Percentiles rank a stretch among this genome's conserved stretches.
Conservation (phyloP, 345 rosid genomes). For the Arabidopsis arenosa region DNA sequence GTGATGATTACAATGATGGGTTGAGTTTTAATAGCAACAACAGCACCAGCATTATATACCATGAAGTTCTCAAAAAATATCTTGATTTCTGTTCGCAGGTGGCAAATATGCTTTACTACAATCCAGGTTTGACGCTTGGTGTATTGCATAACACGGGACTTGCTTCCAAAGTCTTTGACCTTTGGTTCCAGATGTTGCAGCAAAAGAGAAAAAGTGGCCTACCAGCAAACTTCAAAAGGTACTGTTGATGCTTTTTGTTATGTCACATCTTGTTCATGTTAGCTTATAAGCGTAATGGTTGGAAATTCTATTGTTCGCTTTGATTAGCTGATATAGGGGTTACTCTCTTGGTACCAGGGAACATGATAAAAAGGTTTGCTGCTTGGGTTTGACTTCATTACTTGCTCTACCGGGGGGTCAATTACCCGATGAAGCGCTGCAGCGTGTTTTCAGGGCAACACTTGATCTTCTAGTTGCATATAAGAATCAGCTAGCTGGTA, state of each 20-base stretch:
- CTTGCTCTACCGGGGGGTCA: slow-evolving; percentile 86
- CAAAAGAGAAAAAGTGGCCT: slow-evolving; percentile 88
- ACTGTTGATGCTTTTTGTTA: slow-evolving; percentile 7
- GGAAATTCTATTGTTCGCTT: slow-evolving; percentile 3
- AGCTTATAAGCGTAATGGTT: background rate
- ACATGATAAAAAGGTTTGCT: slow-evolving; percentile 96
- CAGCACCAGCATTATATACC: slow-evolving; percentile 5
- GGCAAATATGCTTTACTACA: slow-evolving; percentile 94
- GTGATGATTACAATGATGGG: slow-evolving; percentile 22
- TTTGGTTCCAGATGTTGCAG: slow-evolving; percentile 97
- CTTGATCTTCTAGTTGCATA: slow-evolving; percentile 91
- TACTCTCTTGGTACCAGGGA: slow-evolving; percentile 60
- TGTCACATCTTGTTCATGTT: slow-evolving; percentile 15
- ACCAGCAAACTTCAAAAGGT: slow-evolving; percentile 88
- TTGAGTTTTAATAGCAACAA: slow-evolving; percentile 4
- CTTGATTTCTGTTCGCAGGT: slow-evolving; percentile 54
- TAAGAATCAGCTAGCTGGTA: slow-evolving; percentile 97
- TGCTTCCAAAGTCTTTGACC: slow-evolving; percentile 71
- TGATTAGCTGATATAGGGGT: slow-evolving; percentile 12
- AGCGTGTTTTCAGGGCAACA: slow-evolving; percentile 78
- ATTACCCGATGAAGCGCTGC: slow-evolving; percentile 86
- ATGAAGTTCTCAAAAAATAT: slow-evolving; percentile 17
- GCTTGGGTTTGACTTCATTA: slow-evolving; percentile 91
- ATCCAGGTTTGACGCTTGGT: slow-evolving; percentile 74
- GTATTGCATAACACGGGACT: slow-evolving; percentile 85